Evolutionary conservation across 345 rosid species (phyloP).

Genomic region (Acer yangbiense): DNA sequence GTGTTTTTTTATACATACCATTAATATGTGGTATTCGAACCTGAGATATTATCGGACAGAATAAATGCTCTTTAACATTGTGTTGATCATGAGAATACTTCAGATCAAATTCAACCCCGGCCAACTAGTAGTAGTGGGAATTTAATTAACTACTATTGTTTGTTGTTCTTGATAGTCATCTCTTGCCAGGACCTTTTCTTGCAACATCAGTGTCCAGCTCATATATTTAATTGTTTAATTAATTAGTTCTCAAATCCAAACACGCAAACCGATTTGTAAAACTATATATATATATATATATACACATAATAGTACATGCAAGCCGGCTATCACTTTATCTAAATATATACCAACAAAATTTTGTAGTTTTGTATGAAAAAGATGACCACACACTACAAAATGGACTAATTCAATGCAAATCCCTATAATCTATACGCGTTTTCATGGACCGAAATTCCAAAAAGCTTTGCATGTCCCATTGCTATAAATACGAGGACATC

Average conservation of each 20-base stretch:
- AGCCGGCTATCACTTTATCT: slow-evolving; percentile 6
- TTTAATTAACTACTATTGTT: no score
- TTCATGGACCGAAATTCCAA: neutral
- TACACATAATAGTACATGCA: neutral
- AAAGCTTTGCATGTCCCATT: neutral
- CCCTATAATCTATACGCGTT: neutral
- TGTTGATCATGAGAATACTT: no score
- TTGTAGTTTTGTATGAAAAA: neutral
- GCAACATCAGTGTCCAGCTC: neutral
- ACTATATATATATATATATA: no score
- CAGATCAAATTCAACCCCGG: no score
- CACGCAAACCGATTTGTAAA: no score
- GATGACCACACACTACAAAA: neutral
- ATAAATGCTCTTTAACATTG: no score
- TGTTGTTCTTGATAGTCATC: no score
- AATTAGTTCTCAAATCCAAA: neutral
- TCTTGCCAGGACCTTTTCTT: neutral
- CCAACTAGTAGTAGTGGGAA: no score
- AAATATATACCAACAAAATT: neutral
- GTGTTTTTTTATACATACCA: no score
- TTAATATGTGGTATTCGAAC: no score
- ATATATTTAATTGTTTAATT: neutral
- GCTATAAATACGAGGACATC: neutral
- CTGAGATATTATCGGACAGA: no score
- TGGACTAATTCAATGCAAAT: neutral